Percentiles rank a stretch among this genome's conserved stretches.
phyloP scores from a whole-genome alignment of 305 asterid species.

The Solanum hybrid region DNA sequence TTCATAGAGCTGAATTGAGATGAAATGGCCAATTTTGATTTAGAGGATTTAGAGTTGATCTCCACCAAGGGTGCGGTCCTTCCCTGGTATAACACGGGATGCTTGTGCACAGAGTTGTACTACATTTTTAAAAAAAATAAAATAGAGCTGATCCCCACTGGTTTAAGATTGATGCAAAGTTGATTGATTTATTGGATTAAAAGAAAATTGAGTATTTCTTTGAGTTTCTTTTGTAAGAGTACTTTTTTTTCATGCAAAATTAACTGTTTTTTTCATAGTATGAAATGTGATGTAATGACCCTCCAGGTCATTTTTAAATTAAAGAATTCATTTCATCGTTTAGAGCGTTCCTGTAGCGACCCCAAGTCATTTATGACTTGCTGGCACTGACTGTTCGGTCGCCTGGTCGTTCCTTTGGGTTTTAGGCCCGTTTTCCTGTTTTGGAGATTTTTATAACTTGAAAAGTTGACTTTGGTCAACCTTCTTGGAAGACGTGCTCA shows the following conservation, averaged over 20 bases:
- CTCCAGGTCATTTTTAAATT: no score
- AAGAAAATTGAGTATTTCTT: neutral
- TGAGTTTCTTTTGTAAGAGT: neutral
- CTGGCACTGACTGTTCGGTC: no score
- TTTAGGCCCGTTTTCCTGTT: no score
- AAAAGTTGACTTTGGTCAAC: no score
- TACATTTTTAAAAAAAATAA: no score
- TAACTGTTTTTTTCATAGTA: neutral
- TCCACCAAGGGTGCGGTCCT: neutral
- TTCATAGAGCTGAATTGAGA: neutral
- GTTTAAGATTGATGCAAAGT: neutral
- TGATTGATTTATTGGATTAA: neutral
- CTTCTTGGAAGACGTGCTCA: no score
- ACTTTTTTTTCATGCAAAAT: neutral
- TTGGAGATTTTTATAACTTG: no score
- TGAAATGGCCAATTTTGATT: no score
- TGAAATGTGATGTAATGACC: neutral
- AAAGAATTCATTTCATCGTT: no score
- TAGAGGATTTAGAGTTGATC: neutral
- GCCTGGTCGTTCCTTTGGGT: no score
- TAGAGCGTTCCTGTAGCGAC: no score
- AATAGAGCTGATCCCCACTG: neutral
- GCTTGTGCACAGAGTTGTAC: neutral
- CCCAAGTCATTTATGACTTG: no score
- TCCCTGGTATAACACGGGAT: neutral